phyloP scores from a whole-genome alignment of 108 stramenopile species.

The Conticribra guillardii region DNA sequence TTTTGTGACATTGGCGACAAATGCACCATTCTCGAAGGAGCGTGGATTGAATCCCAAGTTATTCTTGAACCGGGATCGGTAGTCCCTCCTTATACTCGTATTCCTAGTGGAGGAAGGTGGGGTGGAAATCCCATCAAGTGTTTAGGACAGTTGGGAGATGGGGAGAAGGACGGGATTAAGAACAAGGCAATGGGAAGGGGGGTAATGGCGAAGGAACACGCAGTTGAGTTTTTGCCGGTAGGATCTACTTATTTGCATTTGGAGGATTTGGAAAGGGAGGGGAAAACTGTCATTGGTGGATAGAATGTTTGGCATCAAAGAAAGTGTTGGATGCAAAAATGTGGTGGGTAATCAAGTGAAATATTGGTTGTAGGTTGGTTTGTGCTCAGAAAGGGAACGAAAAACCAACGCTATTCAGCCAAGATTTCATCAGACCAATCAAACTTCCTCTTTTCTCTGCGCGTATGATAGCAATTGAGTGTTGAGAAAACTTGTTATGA shows the following conservation, averaged over 20 bases:
- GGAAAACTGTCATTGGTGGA: constrained; percentile 51
- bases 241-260: constrained; percentile 87
- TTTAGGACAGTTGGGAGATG: constrained; percentile 72
- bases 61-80: constrained; percentile 92
- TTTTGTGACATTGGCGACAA: constrained; percentile 86
- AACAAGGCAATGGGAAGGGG: constrained; percentile 67
- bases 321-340: too few species aligned
- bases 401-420: too few species aligned
- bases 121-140: constrained; percentile 91
- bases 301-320: too few species aligned
- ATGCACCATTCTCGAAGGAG: constrained; percentile 89
- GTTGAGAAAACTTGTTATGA: too few species aligned
- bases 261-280: constrained; percentile 83
- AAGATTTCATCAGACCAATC: too few species aligned
- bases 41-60: constrained; percentile 83
- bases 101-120: constrained; percentile 91
- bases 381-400: too few species aligned
- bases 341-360: too few species aligned
- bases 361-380: too few species aligned
- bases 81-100: constrained; percentile 82
- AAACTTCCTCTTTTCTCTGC: too few species aligned
- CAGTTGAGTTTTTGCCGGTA: constrained; percentile 89
- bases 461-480: too few species aligned
- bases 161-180: constrained; percentile 75
- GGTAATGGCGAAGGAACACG: constrained; percentile 78